Evolutionary conservation across 2,329 filamentous ascomycete species (phyloP).

Genomic region (Zymoseptoria tritici): DNA sequence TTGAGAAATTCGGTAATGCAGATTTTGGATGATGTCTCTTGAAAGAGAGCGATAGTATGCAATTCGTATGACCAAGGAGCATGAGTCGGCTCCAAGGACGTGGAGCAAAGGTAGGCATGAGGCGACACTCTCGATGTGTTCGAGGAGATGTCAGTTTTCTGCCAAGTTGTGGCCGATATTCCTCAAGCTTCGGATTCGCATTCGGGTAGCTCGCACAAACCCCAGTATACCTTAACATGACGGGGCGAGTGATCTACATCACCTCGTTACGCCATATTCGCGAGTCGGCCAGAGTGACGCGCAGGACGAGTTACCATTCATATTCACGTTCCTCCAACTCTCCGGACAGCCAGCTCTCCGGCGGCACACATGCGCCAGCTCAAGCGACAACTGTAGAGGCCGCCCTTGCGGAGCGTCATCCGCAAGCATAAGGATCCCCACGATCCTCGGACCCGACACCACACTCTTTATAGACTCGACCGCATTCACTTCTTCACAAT

Average conservation of each 20-base stretch:
- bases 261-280: not conserved
- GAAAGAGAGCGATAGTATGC: too few species aligned
- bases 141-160: too few species aligned
- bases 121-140: too few species aligned
- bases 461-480: not conserved
- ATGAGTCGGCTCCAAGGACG: too few species aligned
- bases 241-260: not conserved
- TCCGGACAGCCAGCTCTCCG: not conserved
- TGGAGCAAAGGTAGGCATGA: too few species aligned
- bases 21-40: too few species aligned
- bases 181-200: not conserved
- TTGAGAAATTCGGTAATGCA: too few species aligned
- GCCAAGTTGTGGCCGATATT: too few species aligned
- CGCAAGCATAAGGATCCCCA: not conserved
- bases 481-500: slow-evolving; percentile 13
- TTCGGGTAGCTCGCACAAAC: not conserved
- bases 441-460: not conserved
- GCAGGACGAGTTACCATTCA: not conserved
- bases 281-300: not conserved
- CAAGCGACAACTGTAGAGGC: not conserved
- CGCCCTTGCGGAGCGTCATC: not conserved
- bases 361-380: not conserved
- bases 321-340: not conserved
- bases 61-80: too few species aligned
- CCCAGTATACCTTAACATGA: not conserved